Base-by-base conservation (phyloP, 306 rosid genomes). In the Fagus crenata region DNA sequence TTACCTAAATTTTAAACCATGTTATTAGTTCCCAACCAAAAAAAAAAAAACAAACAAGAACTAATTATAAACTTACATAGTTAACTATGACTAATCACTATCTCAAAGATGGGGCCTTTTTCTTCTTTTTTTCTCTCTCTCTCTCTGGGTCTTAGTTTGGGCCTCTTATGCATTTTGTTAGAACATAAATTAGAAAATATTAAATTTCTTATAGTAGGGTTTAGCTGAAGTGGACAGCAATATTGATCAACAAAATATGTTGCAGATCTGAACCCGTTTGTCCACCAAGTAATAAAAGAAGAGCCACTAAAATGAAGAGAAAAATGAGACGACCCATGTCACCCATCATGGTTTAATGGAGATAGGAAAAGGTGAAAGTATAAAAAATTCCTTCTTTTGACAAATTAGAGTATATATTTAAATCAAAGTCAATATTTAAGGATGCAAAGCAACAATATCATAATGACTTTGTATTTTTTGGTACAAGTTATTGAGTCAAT, bases 401-500 rank as follows among this genome's bases (percentile, higher is more conserved):
- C 1, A 6, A 28, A 12, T 39, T 3, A 5, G 0, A 46, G 8
- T 43, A 36, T 49, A 28, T 43, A 7, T 51, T 58, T 73, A 73
- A 7, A 5, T 7, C 13, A 4, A 78, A 70, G 3, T 35, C 75
- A 56, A 76, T 63, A 35, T 76, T 80, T 56, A 31, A 76, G 41
- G 78, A 80, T 76, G 70, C 73, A 65, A 65, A 67, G 73, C 71
- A 56, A 46, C 49, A 72, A 12, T 63, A 14, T 7, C 51, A 7
- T 2, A 5, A 6, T 32, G 9, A 3, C 28, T 73, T 71, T 14
- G 28, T 22, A 22, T 22, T 64, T 71, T 83, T 55, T 35, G 15
- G 61, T 64, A 28, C 75, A 55, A 75, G 67, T 68, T 75, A 75
- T 72, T 8, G 64, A 56, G 81, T 75, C 86, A 83, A 79, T 79